Conservation (phyloP, 2,329 filamentous ascomycete genomes). For the Malbranchea zuffiana region DNA sequence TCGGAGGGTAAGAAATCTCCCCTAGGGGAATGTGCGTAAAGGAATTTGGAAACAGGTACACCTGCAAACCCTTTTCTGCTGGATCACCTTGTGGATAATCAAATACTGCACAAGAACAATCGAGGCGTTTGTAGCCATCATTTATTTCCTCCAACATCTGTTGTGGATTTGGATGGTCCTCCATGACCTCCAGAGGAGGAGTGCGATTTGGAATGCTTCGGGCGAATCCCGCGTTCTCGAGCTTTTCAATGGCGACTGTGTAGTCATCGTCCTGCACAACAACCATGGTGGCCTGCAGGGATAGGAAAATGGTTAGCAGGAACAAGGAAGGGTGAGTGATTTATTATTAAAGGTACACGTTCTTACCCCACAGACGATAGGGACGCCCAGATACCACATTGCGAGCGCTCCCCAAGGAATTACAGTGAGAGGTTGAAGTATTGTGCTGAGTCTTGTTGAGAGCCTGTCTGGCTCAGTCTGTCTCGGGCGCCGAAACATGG, state of each 20-base stretch:
- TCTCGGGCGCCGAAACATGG: constrained; percentile 17
- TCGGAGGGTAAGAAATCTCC: neutral
- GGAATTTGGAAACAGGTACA: constrained; percentile 15
- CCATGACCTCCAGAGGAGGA: constrained; percentile 11
- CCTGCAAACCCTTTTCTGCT: constrained; percentile 6
- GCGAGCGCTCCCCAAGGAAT: constrained; percentile 18
- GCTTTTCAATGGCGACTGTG: constrained; percentile 15
- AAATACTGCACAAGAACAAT: constrained; percentile 18
- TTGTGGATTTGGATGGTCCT: constrained; percentile 7
- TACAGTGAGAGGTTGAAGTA: constrained; percentile 18
- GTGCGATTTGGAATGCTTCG: constrained; percentile 17
- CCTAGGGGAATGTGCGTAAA: constrained; percentile 12
- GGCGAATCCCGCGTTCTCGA: constrained; percentile 17
- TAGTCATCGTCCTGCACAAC: constrained; percentile 19
- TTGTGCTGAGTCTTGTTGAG: constrained; percentile 13
- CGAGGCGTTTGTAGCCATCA: constrained; percentile 17
- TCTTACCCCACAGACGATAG: constrained; percentile 14
- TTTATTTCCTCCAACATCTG: constrained; percentile 18
- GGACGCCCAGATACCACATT: constrained; percentile 18
- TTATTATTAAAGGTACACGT: neutral
- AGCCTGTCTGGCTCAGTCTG: constrained; percentile 18
- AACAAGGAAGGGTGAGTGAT: neutral
- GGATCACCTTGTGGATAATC: constrained; percentile 17
- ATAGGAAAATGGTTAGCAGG: constrained; percentile 10
- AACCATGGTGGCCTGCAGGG: constrained; percentile 14